These are phyloP conservation scores for Talaromyces islandicus DNA, from an alignment of 2,329 filamentous ascomycete genomes.

Conservation along the genomic window DNA sequence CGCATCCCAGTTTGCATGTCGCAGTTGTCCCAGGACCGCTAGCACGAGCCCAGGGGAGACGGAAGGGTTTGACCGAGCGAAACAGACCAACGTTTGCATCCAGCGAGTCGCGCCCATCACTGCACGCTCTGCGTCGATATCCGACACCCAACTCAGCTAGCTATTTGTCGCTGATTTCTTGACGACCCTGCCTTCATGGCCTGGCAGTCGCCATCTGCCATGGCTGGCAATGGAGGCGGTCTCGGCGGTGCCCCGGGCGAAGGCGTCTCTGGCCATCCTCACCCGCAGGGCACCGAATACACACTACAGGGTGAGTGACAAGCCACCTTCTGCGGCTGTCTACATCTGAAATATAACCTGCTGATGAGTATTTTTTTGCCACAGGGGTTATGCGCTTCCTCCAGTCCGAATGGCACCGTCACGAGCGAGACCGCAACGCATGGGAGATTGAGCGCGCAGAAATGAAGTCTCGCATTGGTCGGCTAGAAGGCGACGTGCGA, in stretches of 20 bases:
- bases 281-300: slow-evolving; percentile 62
- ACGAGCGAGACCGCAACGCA: slow-evolving; percentile 93
- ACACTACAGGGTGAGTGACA: slow-evolving; percentile 59
- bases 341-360: not conserved
- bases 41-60: not conserved
- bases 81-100: not conserved
- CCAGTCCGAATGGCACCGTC: slow-evolving; percentile 97
- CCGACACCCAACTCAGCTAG: not conserved
- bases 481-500: slow-evolving; percentile 81
- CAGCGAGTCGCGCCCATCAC: not conserved
- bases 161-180: not conserved
- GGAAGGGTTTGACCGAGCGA: not conserved
- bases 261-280: slow-evolving; percentile 32
- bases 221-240: slow-evolving; percentile 51
- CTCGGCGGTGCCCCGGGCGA: slow-evolving; percentile 39
- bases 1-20: not conserved
- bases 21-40: not conserved
- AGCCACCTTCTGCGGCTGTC: not conserved
- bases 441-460: slow-evolving; percentile 99
- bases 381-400: slow-evolving; percentile 97
- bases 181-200: slow-evolving; percentile 46
- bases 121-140: not conserved
- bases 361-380: slow-evolving; percentile 17
- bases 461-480: slow-evolving; percentile 96
- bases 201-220: slow-evolving; percentile 63